A percentile compares a stretch with the other conserved stretches of the same genome.
Conservation (phyloP, 371 early-diverging fungal genomes). For the Mucor circinelloides region DNA sequence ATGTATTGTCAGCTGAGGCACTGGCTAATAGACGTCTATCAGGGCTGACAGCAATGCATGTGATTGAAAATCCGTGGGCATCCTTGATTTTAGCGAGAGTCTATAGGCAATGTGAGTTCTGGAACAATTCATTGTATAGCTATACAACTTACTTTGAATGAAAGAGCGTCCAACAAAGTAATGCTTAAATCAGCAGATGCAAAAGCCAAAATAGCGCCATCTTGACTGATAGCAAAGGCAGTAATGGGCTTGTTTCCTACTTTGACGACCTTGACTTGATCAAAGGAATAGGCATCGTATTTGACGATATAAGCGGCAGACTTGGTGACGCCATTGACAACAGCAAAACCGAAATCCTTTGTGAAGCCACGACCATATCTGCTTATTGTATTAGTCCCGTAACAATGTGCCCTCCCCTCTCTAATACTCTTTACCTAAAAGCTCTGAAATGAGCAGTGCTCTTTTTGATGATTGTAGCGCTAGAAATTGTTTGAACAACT, state of each 20-base stretch:
- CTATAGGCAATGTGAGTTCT: constrained; percentile 3
- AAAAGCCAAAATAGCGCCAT: constrained; percentile 63
- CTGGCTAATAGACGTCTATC: constrained; percentile 60
- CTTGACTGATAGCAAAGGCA: constrained; percentile 46
- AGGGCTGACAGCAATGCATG: constrained; percentile 63
- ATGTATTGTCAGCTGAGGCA: constrained; percentile 71
- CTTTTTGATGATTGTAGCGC: constrained; percentile 52
- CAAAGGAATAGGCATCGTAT: constrained; percentile 46
- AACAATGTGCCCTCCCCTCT: background rate
- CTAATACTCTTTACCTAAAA: constrained; percentile 44
- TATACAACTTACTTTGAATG: constrained; percentile 44
- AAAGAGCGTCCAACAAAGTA: constrained; percentile 53
- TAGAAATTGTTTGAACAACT: constrained; percentile 59
- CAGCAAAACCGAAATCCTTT: constrained; percentile 44
- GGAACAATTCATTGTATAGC: background rate
- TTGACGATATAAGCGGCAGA: constrained; percentile 33
- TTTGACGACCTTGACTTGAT: constrained; percentile 21
- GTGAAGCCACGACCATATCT: constrained; percentile 57
- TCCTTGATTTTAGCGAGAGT: constrained; percentile 50
- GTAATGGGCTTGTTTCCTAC: constrained; percentile 44
- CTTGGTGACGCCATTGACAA: constrained; percentile 32
- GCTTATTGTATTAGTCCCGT: constrained; percentile 1
- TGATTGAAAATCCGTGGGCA: constrained; percentile 70
- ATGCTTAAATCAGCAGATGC: constrained; percentile 60
- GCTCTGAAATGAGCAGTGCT: constrained; percentile 49